Evolutionary conservation across 2,329 filamentous ascomycete species (phyloP).

Genomic region (Zasmidium cellare): DNA sequence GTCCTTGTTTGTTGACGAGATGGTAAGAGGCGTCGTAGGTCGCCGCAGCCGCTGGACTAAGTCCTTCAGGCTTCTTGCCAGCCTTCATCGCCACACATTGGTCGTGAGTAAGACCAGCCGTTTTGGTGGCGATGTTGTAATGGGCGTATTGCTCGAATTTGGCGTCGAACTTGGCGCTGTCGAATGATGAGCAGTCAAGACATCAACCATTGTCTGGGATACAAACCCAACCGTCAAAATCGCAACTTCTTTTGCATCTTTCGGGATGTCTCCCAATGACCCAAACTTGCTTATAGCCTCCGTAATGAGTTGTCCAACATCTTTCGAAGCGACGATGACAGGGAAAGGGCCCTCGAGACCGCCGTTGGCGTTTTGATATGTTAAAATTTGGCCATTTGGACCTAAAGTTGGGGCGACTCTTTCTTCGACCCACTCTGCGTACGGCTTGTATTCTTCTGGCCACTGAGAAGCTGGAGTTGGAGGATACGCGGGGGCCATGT

Average conservation of each 20-base stretch:
- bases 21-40: slow-evolving; percentile 23
- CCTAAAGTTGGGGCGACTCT: slow-evolving; percentile 6
- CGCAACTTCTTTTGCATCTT: slow-evolving; percentile 22
- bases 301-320: slow-evolving; percentile 11
- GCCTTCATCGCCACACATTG: slow-evolving; percentile 6
- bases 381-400: slow-evolving; percentile 6
- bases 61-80: slow-evolving; percentile 15
- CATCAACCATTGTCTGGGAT: neutral
- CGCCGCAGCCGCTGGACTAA: slow-evolving; percentile 12
- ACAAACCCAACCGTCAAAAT: slow-evolving; percentile 21
- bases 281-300: slow-evolving; percentile 3
- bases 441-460: slow-evolving; percentile 6
- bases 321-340: slow-evolving; percentile 15
- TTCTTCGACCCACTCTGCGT: slow-evolving; percentile 4
- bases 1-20: slow-evolving; percentile 15
- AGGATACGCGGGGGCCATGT: slow-evolving; percentile 6
- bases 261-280: slow-evolving; percentile 15
- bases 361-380: slow-evolving; percentile 10
- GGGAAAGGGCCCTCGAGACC: slow-evolving; percentile 23
- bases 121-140: slow-evolving; percentile 15
- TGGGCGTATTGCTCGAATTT: slow-evolving; percentile 28
- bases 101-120: slow-evolving; percentile 9
- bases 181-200: neutral
- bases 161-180: slow-evolving; percentile 16
- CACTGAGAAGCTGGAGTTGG: slow-evolving; percentile 9